Percentiles rank a stretch among this genome's conserved stretches.
phyloP scores from a whole-genome alignment of 2,329 filamentous ascomycete genomes.

The Pseudopithomyces maydicus region DNA sequence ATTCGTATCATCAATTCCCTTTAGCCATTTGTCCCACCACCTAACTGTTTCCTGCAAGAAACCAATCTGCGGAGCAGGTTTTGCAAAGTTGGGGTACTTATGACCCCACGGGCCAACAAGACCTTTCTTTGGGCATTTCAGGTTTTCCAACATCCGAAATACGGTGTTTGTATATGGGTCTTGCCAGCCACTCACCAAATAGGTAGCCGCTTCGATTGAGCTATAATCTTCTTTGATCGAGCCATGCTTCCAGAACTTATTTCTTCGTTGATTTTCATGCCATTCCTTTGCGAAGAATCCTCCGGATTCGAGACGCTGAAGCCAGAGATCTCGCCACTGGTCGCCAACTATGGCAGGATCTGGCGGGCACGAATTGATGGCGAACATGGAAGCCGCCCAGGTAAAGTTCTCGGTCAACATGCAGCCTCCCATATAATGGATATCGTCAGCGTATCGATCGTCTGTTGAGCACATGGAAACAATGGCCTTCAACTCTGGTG shows the following conservation, averaged over 20 bases:
- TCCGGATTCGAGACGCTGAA: conserved; percentile 3
- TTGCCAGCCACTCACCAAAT: conserved; percentile 4
- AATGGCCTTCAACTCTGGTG: conserved; percentile 1
- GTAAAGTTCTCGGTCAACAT: conserved; percentile 5
- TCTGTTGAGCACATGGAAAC: conserved; percentile 1
- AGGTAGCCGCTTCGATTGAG: conserved; percentile 5
- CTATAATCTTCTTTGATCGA: conserved; percentile 4
- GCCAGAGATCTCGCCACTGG: conserved; percentile 6
- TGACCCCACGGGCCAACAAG: conserved; percentile 7
- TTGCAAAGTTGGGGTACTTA: conserved; percentile 5
- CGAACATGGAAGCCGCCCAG: conserved; percentile 7
- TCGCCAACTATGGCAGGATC: conserved; percentile 4
- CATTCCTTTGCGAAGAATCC: conserved; percentile 6
- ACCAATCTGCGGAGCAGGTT: conserved; percentile 4
- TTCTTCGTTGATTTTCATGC: conserved; percentile 5
- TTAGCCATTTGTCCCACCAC: conserved; percentile 8
- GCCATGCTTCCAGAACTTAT: conserved; percentile 7
- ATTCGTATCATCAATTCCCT: conserved; percentile 1
- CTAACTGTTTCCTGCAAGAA: conserved; percentile 8
- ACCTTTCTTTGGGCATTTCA: conserved; percentile 5
- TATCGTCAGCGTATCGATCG: conserved; percentile 4
- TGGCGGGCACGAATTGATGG: conserved; percentile 4
- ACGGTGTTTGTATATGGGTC: conserved; percentile 5
- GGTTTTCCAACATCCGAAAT: conserved; percentile 4
- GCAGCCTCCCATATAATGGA: conserved; percentile 4